Evolutionary conservation across 2,329 filamentous ascomycete species (phyloP).

Genomic region (Trichoderma gracile): DNA sequence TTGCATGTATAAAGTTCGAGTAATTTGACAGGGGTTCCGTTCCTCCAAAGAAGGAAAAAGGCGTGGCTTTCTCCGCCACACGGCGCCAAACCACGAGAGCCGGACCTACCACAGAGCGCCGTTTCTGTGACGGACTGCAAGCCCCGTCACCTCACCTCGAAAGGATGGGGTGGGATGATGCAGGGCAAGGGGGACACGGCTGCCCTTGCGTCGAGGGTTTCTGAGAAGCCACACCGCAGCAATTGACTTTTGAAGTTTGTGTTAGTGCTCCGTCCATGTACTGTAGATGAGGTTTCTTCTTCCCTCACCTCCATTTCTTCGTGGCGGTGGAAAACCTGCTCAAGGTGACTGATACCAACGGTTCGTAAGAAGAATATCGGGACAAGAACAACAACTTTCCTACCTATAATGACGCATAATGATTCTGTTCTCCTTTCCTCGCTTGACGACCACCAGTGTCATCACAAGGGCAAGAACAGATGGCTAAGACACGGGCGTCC

Average conservation of each 20-base stretch:
- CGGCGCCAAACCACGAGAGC: constrained; percentile 23
- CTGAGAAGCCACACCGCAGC: neutral
- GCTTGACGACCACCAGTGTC: neutral
- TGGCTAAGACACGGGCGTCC: constrained; percentile 6
- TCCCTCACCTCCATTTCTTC: neutral
- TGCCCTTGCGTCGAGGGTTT: constrained; percentile 15
- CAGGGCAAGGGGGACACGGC: constrained; percentile 11
- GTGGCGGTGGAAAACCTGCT: neutral
- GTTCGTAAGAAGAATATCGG: neutral
- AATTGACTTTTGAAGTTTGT: neutral
- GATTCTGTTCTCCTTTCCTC: neutral
- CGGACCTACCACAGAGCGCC: constrained; percentile 19
- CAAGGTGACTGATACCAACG: neutral
- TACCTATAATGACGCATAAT: no score
- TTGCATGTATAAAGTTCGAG: neutral
- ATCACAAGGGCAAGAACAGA: neutral
- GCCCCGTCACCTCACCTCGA: constrained; percentile 2
- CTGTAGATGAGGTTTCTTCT: no score
- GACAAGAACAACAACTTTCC: neutral
- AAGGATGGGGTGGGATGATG: neutral
- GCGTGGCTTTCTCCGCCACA: constrained; percentile 15
- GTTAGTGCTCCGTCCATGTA: neutral
- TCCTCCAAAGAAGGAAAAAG: neutral
- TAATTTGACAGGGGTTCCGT: neutral
- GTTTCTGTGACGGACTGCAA: constrained; percentile 19